These are phyloP conservation scores for Carex littledalei DNA, from an alignment of 176 grass and related monocot genomes.

Conservation along the genomic window DNA sequence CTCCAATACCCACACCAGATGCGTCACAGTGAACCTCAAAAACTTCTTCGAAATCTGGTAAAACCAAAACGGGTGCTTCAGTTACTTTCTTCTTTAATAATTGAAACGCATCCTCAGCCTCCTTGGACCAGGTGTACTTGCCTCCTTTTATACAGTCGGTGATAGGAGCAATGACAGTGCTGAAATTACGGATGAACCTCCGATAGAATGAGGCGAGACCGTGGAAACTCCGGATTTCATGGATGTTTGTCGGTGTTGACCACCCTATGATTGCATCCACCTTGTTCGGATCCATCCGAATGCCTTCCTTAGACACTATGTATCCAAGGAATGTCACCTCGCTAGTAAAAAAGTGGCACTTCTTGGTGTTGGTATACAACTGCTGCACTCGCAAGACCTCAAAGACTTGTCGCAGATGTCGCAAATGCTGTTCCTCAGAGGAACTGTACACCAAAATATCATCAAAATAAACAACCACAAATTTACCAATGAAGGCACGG, in stretches of 20 bases:
- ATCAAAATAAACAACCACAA: no score
- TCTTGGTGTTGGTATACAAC: no score
- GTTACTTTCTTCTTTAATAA: conserved; percentile 7
- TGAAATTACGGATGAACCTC: conserved; percentile 11
- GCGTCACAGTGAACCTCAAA: conserved; percentile 22
- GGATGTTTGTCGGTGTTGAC: background rate
- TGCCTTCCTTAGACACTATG: no score
- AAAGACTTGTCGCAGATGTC: no score
- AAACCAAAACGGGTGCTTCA: background rate
- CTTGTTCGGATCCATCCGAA: no score
- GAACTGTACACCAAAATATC: no score
- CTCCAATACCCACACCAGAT: conserved; percentile 7
- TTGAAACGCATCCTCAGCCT: background rate
- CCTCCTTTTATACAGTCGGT: background rate
- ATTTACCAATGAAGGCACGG: no score
- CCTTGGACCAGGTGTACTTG: background rate
- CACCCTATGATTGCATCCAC: no score
- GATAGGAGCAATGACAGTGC: background rate
- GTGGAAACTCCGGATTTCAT: conserved; percentile 27
- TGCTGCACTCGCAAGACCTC: no score
- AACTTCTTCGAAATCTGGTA: background rate
- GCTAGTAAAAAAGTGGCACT: no score
- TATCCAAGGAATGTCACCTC: no score
- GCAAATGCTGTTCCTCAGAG: no score
- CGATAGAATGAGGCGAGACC: conserved; percentile 18